Base-by-base conservation (phyloP, 306 rosid species). In the Quercus engelmannii region DNA sequence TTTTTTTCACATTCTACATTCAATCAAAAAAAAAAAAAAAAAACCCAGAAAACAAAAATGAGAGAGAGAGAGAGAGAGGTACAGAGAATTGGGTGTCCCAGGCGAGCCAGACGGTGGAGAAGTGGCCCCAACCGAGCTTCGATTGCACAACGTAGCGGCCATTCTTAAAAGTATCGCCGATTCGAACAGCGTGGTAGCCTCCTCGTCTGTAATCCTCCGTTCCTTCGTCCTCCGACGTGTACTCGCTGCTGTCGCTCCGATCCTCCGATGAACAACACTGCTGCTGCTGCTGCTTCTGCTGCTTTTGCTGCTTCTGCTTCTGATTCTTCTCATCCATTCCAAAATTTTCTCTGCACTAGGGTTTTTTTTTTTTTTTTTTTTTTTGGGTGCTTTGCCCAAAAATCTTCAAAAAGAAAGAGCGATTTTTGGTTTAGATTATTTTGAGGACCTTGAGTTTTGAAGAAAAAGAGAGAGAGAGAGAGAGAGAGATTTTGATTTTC, bases 81-180 rank as follows among this genome's bases (percentile, higher is more conserved):
- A 94, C 97, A 33, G 88, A 85, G 86, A 68, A 70, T 73, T 72
- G 91, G 51, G 83, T 81, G 78, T 94, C 99, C 97, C 97, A 94
- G 25, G 99, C 97, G 79, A 94, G 99, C 97, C 97, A 94, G 30
- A 94, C 97, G 19, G 99, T 92, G 81, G 99, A 94, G 91, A 94
- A 94, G 81, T 94, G 99, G 18, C 99, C 99, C 99, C 97, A 94
- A 28, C 99, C 99, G 58, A 94, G 99, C 87, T 94, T 94, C 82
- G 86, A 90, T 92, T 91, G 97, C 55, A 94, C 91, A 61, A 88
- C 92, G 14, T 94, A 91, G 21, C 91, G 90, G 28, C 93, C 93
- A 52, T 67, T 83, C 81, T 87, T 92, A 80, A 94, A 92, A 52
- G 92, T 51, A 67, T 94, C 98, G 70, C 95, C 95, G 88, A 94